Evolutionary conservation across 2,329 filamentous ascomycete species (phyloP), one percentile per base, ranked within the genome.

Genomic region (Venturia pyrina): DNA sequence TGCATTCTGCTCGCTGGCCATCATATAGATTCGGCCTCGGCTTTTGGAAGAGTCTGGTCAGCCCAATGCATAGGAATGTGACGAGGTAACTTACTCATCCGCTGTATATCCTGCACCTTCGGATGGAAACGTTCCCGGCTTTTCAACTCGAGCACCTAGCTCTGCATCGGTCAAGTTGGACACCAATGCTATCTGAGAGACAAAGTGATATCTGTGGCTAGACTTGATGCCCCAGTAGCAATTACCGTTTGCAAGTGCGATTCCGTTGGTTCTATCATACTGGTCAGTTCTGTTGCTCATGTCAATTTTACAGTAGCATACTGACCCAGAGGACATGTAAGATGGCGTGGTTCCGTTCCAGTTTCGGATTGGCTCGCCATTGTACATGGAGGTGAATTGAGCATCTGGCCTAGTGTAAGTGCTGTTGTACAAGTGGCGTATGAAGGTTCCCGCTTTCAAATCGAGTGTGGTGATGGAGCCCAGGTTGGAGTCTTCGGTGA

Each of bases 211-310:
- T 10, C 78, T 71, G 8, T 77, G 71, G 1, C 74, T 76, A 1
- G 77, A 76, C 17, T 79, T 71, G 1, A 78, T 75, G 48, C 77
- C 77, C 76, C 77, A 79, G 69, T 78, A 79, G 24, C 79, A 70
- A 64, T 78, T 77, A 1, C 77, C 77, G 5, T 70, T 73, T 28
- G 75, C 75, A 15, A 79, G 70, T 1, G 78, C 76, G 61, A 79
- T 77, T 0, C 75, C 75, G 53, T 77, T 75, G 15, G 43, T 44
- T 44, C 43, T 44, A 15, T 6, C 5, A 44, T 44, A 13, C 13
- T 19, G 17, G 17, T 44, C 17, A 44, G 5, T 44, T 19, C 43
- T 17, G 17, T 19, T 44, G 10, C 43, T 44, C 5, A 5, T 44
- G 17, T 44, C 43, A 17, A 44, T 44, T 15, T 5, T 44, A 28